These are phyloP conservation scores for Gossypium davidsonii DNA, from an alignment of 441 rosid genomes.

Conservation along the genomic window DNA sequence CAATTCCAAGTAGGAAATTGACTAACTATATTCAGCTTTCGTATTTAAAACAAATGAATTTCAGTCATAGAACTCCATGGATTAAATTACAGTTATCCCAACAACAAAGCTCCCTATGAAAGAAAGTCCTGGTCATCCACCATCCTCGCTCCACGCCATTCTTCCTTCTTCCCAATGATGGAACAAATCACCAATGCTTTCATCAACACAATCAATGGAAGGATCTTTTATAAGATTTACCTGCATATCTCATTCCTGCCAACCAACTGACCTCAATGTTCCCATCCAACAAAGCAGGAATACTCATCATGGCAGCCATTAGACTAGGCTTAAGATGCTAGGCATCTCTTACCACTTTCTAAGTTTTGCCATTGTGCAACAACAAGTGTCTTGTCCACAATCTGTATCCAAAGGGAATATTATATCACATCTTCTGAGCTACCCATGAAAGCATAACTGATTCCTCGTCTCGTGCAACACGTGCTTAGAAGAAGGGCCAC, in stretches of 20 bases:
- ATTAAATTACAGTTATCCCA: background rate
- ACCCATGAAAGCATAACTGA: constrained; percentile 23
- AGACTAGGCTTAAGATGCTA: background rate
- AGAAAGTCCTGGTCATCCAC: background rate
- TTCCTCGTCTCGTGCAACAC: constrained; percentile 21
- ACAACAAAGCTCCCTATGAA: background rate
- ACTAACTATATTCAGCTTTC: too few species aligned
- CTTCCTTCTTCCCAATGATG: background rate
- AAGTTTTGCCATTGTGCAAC: constrained; percentile 2
- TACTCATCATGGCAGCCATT: background rate
- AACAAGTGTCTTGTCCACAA: background rate
- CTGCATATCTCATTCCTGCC: background rate
- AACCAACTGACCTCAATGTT: background rate
- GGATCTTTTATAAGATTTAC: background rate
- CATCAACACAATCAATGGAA: background rate
- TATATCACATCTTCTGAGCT: constrained; percentile 5
- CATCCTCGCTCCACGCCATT: background rate
- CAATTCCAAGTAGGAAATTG: background rate
- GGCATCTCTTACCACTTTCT: background rate
- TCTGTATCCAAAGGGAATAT: background rate
- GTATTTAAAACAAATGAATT: background rate
- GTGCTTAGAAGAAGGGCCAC: constrained; percentile 12
- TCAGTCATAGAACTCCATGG: background rate
- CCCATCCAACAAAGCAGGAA: constrained; percentile 11
- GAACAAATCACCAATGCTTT: background rate